Percentiles rank a stretch among this genome's conserved stretches.
These are phyloP conservation scores for Nothopassalora personata DNA, from an alignment of 2,329 filamentous ascomycete genomes.

Conservation along the genomic window DNA sequence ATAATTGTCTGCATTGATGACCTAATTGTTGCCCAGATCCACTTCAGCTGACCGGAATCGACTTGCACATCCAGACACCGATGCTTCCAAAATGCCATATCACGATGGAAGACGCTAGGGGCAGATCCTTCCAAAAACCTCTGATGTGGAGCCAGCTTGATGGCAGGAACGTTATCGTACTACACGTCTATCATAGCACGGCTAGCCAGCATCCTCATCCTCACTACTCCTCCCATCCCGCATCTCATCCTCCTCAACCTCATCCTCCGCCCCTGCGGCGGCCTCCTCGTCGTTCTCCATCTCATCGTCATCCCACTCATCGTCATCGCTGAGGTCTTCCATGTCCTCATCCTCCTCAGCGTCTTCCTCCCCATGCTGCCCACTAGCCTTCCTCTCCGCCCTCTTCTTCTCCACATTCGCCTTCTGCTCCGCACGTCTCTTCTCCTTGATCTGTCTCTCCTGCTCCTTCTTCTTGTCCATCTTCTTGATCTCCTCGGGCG, in stretches of 20 bases:
- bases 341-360: slow-evolving; percentile 36
- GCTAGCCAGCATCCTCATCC: slow-evolving; percentile 6
- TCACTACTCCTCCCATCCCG: slow-evolving; percentile 8
- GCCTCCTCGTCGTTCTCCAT: slow-evolving; percentile 22
- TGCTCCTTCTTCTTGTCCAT: slow-evolving; percentile 80
- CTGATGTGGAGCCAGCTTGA: no score
- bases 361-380: slow-evolving; percentile 39
- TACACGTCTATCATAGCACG: background rate
- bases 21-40: no score
- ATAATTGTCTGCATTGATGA: no score
- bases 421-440: slow-evolving; percentile 72
- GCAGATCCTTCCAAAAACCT: no score
- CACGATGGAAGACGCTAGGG: no score
- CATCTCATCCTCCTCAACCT: slow-evolving; percentile 18
- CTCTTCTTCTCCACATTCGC: slow-evolving; percentile 87
- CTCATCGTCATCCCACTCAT: slow-evolving; percentile 46
- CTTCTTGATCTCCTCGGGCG: slow-evolving; percentile 66
- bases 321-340: slow-evolving; percentile 43
- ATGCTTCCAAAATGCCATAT: no score
- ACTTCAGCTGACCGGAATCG: no score
- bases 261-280: slow-evolving; percentile 7
- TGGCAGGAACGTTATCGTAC: no score
- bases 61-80: no score
- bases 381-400: slow-evolving; percentile 49
- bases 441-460: slow-evolving; percentile 73